Evolutionary conservation across 257 asterid genomes (phyloP), one percentile per base, ranked within the genome.

Genomic region (Parsonsia alboflavescens): DNA sequence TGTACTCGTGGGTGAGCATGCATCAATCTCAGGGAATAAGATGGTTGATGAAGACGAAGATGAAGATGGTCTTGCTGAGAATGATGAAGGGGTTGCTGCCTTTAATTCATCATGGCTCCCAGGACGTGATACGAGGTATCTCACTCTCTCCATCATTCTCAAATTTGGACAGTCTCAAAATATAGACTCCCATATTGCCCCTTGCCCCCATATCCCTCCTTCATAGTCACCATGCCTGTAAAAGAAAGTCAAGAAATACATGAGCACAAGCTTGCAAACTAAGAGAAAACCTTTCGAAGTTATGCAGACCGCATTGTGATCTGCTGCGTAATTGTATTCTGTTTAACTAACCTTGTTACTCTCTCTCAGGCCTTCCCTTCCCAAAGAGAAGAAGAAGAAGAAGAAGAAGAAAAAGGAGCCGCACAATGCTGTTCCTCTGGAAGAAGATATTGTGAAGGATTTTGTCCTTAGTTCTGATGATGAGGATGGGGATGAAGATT

Each of bases 401-500:
- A 33, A 33, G 39, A 75, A 78, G 82, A 80, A 73, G 72, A 77
- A 36, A 41, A 76, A 73, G 68, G 80, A 77, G 52, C 79, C 79
- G 63, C 63, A 64, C 15, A 89, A 81, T 10, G 85, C 74, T 59
- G 75, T 59, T 41, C 88, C 83, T 45, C 21, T 65, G 10, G 96
- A 87, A 56, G 97, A 91, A 75, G 98, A 94, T 75, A 80, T 94
- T 12, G 84, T 90, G 26, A 93, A 89, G 85, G 97, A 94, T 71
- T 87, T 90, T 63, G 73, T 89, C 65, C 91, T 92, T 67, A 94
- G 97, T 82, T 88, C 93, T 2, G 97, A 93, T 52, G 96, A 91
- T 0, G 96, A 91, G 1, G 89, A 50, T 50, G 56, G 84, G n/a
- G 75, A n/a, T n/a, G n/a, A n/a, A n/a, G n/a, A 74, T 74, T 82